Percentiles rank a stretch among this genome's conserved stretches.
phyloP scores from a whole-genome alignment of 495 filamentous ascomycete species.

The Xanthoparmelia taractica region DNA sequence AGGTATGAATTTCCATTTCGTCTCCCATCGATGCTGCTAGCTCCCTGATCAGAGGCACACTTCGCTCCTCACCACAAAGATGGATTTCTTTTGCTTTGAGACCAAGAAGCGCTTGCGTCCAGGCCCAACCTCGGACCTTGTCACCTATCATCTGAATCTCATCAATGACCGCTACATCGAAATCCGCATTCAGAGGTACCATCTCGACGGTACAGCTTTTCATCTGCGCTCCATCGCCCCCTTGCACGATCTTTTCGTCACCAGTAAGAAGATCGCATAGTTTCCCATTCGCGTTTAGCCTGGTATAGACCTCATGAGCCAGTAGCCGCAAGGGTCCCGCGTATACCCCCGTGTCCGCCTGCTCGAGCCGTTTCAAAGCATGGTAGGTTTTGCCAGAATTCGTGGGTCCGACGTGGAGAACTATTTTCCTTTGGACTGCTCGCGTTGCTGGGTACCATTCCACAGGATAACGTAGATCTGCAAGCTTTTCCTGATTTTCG shows the following conservation, averaged over 20 bases:
- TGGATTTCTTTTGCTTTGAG: constrained; percentile 81
- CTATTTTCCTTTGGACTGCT: constrained; percentile 67
- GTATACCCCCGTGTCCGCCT: constrained; percentile 70
- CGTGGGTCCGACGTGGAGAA: constrained; percentile 93
- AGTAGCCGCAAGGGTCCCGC: constrained; percentile 85
- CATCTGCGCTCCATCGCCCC: constrained; percentile 40
- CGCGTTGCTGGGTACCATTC: constrained; percentile 89
- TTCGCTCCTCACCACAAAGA: constrained; percentile 83
- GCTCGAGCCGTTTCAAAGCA: constrained; percentile 78
- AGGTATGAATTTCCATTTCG: constrained; percentile 67
- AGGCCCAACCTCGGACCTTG: constrained; percentile 80
- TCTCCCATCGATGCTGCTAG: constrained; percentile 79
- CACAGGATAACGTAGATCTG: constrained; percentile 73
- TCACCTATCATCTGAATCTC: constrained; percentile 97
- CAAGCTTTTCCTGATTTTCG: constrained; percentile 54
- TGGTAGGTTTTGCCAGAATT: constrained; percentile 99
- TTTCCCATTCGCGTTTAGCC: constrained; percentile 67
- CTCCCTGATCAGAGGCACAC: constrained; percentile 69
- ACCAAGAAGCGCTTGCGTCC: constrained; percentile 89
- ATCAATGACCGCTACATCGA: constrained; percentile 93
- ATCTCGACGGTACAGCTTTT: constrained; percentile 94
- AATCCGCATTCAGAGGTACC: constrained; percentile 59
- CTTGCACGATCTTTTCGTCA: constrained; percentile 61
- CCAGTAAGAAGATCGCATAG: constrained; percentile 79
- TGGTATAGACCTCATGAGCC: constrained; percentile 84